phyloP scores from a whole-genome alignment of 352 stramenopile genomes.

The Aphanomyces stellatus region DNA sequence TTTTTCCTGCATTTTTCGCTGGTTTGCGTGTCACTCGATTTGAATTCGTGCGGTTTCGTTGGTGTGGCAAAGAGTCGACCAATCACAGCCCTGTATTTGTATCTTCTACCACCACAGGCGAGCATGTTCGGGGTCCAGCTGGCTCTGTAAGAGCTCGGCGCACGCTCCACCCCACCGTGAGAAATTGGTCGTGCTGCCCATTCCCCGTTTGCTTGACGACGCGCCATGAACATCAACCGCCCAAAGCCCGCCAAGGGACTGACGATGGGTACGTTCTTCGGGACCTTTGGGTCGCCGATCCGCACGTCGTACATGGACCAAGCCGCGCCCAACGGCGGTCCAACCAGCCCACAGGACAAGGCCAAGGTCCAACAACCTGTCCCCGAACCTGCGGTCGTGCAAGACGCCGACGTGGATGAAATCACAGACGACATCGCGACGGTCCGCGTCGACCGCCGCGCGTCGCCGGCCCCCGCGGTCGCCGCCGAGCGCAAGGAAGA shows the following conservation, averaged over 20 bases:
- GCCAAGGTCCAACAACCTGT: slow-evolving; percentile 26
- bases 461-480: slow-evolving; percentile 12
- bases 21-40: no score
- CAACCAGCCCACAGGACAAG: slow-evolving; percentile 28
- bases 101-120: no score
- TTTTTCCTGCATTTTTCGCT: no score
- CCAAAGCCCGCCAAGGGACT: neutral
- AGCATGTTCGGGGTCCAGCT: no score
- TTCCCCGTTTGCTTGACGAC: neutral
- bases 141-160: no score
- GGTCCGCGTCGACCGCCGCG: slow-evolving; percentile 32
- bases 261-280: slow-evolving; percentile 45
- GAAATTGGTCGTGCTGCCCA: no score
- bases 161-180: no score
- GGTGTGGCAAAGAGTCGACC: neutral
- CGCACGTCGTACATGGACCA: slow-evolving; percentile 37
- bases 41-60: no score
- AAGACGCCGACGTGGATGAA: slow-evolving; percentile 22
- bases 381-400: slow-evolving; percentile 25
- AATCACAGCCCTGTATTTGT: no score
- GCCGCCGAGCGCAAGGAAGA: slow-evolving; percentile 19
- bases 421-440: slow-evolving; percentile 36
- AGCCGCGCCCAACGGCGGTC: neutral
- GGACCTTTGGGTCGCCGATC: slow-evolving; percentile 58
- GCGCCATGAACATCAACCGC: slow-evolving; percentile 15